Evolutionary conservation across 2,329 filamentous ascomycete genomes (phyloP).

Genomic region (Chalaropsis ovoidea): DNA sequence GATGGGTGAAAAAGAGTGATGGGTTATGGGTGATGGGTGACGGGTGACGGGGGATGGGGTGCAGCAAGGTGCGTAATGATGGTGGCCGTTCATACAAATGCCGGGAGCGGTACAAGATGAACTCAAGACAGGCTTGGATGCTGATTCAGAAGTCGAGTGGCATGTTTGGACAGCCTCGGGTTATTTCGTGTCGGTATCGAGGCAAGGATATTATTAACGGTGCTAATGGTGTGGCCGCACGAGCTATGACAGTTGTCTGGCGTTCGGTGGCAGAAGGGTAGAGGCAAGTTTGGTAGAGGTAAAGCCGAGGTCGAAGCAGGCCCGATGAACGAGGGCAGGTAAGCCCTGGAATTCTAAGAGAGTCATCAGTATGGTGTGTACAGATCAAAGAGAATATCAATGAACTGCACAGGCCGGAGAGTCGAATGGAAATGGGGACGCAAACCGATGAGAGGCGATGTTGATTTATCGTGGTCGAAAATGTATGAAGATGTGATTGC

Average conservation of each 20-base stretch:
- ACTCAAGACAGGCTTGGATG: too few relatives aligned
- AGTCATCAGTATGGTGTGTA: not conserved
- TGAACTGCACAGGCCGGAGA: not conserved
- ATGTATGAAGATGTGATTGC: not conserved
- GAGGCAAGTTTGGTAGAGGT: not conserved
- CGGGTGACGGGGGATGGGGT: not conserved
- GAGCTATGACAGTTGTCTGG: not conserved
- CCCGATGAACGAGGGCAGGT: not conserved
- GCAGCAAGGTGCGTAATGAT: not conserved
- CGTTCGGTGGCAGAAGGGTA: not conserved
- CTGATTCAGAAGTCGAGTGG: not conserved
- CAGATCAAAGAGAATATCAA: not conserved
- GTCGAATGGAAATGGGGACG: not conserved
- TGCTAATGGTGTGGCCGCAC: not conserved
- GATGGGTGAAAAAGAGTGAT: not conserved
- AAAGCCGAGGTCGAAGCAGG: not conserved
- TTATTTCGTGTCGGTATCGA: not conserved
- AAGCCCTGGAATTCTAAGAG: not conserved
- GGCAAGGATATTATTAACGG: not conserved
- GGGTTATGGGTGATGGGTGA: not conserved
- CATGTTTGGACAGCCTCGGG: not conserved
- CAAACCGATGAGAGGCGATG: not conserved
- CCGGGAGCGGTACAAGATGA: not conserved
- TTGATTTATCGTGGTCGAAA: not conserved
- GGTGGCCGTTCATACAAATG: not conserved